Conservation (phyloP, 768 basidiomycete species). For the Gloeopeniophorella convolvens region DNA sequence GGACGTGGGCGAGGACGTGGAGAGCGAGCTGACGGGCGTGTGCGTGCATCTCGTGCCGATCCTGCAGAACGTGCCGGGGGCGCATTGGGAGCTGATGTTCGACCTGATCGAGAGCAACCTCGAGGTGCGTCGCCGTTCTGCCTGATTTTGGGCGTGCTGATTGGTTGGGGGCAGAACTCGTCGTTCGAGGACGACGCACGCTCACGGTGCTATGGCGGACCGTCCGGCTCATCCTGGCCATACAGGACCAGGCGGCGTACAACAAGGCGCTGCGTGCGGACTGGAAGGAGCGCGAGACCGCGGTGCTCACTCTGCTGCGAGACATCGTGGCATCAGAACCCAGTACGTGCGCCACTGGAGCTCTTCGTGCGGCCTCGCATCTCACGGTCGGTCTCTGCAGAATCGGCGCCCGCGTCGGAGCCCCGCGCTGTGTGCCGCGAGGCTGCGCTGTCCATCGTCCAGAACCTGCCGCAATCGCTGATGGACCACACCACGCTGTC, state of each 20-base stretch:
- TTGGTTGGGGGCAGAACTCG: constrained; percentile 38
- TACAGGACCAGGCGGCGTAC: constrained; percentile 62
- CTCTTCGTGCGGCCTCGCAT: background rate
- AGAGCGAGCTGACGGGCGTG: constrained; percentile 68
- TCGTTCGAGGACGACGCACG: constrained; percentile 51
- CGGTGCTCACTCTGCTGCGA: constrained; percentile 51
- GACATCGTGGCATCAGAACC: constrained; percentile 49
- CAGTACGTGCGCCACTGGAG: constrained; percentile 34
- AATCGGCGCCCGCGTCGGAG: constrained; percentile 31
- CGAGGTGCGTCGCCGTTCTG: constrained; percentile 49
- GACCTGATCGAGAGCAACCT: constrained; percentile 84
- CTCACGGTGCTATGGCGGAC: constrained; percentile 65
- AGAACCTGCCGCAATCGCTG: constrained; percentile 55
- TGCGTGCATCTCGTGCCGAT: constrained; percentile 78
- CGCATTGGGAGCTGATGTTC: constrained; percentile 91
- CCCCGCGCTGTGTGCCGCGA: constrained; percentile 66
- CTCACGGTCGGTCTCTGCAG: constrained; percentile 7
- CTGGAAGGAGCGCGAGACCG: constrained; percentile 55
- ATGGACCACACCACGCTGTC: constrained; percentile 58
- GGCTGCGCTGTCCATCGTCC: constrained; percentile 60
- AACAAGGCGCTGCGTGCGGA: constrained; percentile 67
- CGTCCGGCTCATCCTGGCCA: constrained; percentile 53
- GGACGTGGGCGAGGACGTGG: constrained; percentile 69
- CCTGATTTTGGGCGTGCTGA: background rate
- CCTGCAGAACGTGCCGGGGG: constrained; percentile 76